Base-by-base conservation (phyloP, 2,329 filamentous ascomycete species). In the Pseudogymnoascus sp. region DNA sequence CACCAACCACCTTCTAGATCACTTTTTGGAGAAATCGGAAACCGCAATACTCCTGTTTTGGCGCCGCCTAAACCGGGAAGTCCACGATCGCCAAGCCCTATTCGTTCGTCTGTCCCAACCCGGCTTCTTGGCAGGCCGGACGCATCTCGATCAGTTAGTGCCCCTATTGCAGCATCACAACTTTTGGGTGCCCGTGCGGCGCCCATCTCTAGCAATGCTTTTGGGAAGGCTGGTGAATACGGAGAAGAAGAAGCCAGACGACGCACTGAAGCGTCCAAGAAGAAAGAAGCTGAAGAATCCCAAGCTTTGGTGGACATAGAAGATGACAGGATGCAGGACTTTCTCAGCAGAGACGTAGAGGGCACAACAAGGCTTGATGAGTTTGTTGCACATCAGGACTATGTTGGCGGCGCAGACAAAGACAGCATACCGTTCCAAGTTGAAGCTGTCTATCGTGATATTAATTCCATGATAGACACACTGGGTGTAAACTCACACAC, bases 381-480 rank as follows among this genome's bases (percentile, higher is more conserved):
- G 59, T 92, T 92, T 69, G 81, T 90, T 60, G 87, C 82, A 2
- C 83, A 85, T 68, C 77, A 81, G 3, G 82, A 85, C 64, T 79
- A 82, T 41, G 78, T 78, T 5, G 80, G 81, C 12, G 78, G 79
- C 14, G 64, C 64, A 37, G 65, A 71, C 11, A 68, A 66, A 61
- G 82, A 86, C 62, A 85, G 80, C 52, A 79, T 88, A 33, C 82
- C 85, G 3, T 80, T 82, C 7, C 85, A 88, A 67, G 84, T 86
- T 21, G 86, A 88, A 70, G 82, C 84, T 16, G 79, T 88, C 1
- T 95, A 90, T 73, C 83, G 88, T 49, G 90, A 93, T 69, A 90
- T 93, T 72, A 93, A 95, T 74, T 90, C 90, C 11, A 99, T 97
- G 95, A 87, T 99, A 45, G 91, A 97, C 69, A 93, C 90, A 0